Percentiles rank a stretch among this genome's conserved stretches.
phyloP scores from a whole-genome alignment of 306 rosid genomes.

The Corylus heterophylla region DNA sequence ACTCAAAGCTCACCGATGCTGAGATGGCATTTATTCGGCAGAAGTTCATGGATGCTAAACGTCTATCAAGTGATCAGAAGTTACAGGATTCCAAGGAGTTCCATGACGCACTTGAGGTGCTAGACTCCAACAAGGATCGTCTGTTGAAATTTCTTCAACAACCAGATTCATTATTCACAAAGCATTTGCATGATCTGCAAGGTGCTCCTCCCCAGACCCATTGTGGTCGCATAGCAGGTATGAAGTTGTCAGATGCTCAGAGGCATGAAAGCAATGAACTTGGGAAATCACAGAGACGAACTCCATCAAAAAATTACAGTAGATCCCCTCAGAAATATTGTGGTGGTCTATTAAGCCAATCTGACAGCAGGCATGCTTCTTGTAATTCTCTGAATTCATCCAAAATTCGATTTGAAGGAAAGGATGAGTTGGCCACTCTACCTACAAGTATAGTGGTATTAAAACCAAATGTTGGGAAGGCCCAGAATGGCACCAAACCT shows the following conservation, averaged over 20 bases:
- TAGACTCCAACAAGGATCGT: constrained; percentile 88
- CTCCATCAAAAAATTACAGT: constrained; percentile 34
- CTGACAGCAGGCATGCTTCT: constrained; percentile 46
- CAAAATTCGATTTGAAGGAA: constrained; percentile 41
- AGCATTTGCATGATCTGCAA: constrained; percentile 79
- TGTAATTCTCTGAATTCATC: constrained; percentile 46
- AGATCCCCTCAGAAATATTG: constrained; percentile 52
- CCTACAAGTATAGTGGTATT: constrained; percentile 89
- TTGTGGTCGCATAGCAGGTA: constrained; percentile 40
- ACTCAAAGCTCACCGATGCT: constrained; percentile 54
- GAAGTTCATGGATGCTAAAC: constrained; percentile 89
- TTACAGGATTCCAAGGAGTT: constrained; percentile 77
- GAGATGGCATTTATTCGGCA: constrained; percentile 82
- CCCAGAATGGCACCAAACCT: constrained; percentile 42
- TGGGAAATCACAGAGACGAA: constrained; percentile 51
- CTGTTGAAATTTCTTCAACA: constrained; percentile 73
- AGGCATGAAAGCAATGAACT: constrained; percentile 39
- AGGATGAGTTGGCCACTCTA: constrained; percentile 39
- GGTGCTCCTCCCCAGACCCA: constrained; percentile 45
- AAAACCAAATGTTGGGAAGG: constrained; percentile 83
- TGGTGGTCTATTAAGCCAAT: constrained; percentile 38
- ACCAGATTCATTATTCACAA: constrained; percentile 85
- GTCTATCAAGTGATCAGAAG: constrained; percentile 71
- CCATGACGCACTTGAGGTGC: constrained; percentile 69
- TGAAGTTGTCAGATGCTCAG: constrained; percentile 45